Base-by-base conservation (phyloP, 768 basidiomycete species). In the Leccinum fibrillosum region DNA sequence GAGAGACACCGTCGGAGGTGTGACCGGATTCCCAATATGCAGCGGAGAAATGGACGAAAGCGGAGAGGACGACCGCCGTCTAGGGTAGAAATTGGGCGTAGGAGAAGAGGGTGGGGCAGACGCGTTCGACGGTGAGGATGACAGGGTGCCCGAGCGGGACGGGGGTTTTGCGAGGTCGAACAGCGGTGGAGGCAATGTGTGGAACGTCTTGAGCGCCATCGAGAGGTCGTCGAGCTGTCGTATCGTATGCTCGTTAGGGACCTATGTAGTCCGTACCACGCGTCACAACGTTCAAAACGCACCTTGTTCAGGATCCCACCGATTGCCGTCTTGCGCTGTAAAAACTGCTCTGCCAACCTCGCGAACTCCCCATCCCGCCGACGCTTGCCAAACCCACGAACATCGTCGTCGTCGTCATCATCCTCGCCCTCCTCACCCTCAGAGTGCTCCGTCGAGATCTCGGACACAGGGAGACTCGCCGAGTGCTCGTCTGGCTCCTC, bases 261-360 rank as follows among this genome's bases (percentile, higher is more conserved):
- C 23, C 19, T 13, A 4, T n/a, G 11, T 51, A n/a, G n/a, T 23
- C 11, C 4, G 19, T 25, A 13, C 4, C 17, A 28, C 4, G n/a
- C 30, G 32, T 4, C 5, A 21, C 12, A 2, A 56, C 15, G 49
- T 19, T 10, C 45, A 90, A 23, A 10, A 56, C 62, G 32, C 59
- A 88, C 90, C 80, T 89, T 90, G 69, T 68, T 69, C 90, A 92
- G 91, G 32, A 92, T 87, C 30, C 77, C 80, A 53, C 83, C 80
- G 19, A 91, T 88, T 32, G 83, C 82, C 58, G 83, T 80, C 67
- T 86, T 89, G 55, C 86, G 79, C 26, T 85, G 85, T 53, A 82
- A 80, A 67, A 92, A 91, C 64, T 85, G 85, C 56, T 82, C 80
- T 8, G 86, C 81, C 21, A 52, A 76, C 60, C 77, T 83, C 7